Conservation (phyloP, 2,329 filamentous ascomycete genomes). For the Sclerotinia subarctica region DNA sequence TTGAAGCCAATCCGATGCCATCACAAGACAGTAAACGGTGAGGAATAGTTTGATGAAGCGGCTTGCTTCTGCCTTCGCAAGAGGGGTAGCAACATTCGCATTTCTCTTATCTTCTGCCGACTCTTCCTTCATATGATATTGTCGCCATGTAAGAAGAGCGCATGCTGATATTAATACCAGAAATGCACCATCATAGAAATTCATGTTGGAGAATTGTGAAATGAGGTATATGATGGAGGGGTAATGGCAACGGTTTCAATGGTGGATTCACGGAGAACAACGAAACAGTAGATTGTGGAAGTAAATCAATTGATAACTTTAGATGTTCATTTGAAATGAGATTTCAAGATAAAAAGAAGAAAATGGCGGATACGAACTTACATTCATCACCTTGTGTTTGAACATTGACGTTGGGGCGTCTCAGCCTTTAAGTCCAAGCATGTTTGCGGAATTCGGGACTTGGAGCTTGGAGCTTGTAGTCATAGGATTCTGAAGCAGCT, state of each 20-base stretch:
- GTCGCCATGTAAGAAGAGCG: constrained; percentile 34
- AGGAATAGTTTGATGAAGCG: constrained; percentile 40
- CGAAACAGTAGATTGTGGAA: neutral
- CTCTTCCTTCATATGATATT: constrained; percentile 29
- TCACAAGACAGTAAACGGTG: constrained; percentile 48
- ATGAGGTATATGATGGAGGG: constrained; percentile 2
- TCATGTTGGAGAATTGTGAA: constrained; percentile 23
- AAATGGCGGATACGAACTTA: neutral
- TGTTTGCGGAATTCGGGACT: neutral
- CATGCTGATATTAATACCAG: constrained; percentile 31
- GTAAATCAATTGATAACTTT: neutral
- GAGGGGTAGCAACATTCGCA: constrained; percentile 26
- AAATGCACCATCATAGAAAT: constrained; percentile 34
- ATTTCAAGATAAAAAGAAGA: neutral
- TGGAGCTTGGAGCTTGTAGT: too few species aligned
- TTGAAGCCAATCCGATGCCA: constrained; percentile 53
- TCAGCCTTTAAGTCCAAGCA: neutral
- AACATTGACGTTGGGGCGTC: neutral
- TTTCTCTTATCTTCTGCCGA: constrained; percentile 25
- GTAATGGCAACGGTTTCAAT: neutral
- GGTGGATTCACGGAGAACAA: neutral
- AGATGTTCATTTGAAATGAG: neutral
- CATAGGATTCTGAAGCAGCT: neutral
- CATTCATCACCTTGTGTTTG: constrained; percentile 3
- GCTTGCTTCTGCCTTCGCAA: constrained; percentile 33